These are phyloP conservation scores for Omphalotus guepiniiformis DNA, from an alignment of 768 basidiomycete genomes.

Conservation along the genomic window DNA sequence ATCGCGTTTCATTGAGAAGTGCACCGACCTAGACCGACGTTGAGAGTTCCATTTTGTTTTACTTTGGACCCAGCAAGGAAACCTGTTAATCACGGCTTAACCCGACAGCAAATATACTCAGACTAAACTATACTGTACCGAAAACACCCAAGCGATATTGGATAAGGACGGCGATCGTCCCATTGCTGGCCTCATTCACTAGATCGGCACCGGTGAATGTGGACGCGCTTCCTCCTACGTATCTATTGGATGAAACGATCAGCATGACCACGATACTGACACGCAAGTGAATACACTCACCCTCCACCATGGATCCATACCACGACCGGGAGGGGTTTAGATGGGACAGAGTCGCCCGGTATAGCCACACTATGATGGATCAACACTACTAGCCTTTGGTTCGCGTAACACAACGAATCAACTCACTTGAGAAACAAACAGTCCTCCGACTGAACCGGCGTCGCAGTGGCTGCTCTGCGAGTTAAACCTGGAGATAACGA, in stretches of 20 bases:
- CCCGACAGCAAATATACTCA: neutral
- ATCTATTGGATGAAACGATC: slow-evolving; percentile 24
- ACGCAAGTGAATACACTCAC: neutral
- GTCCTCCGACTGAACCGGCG: slow-evolving; percentile 20
- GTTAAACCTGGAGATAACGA: neutral
- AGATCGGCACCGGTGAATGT: slow-evolving; percentile 30
- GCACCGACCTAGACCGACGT: slow-evolving; percentile 43
- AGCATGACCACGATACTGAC: neutral
- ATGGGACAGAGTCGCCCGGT: slow-evolving; percentile 1
- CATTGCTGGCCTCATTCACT: slow-evolving; percentile 29
- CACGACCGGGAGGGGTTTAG: slow-evolving; percentile 28
- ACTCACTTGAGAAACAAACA: slow-evolving; percentile 28
- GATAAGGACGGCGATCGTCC: slow-evolving; percentile 33
- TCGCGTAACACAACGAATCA: neutral
- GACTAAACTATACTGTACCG: neutral
- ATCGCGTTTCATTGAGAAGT: neutral
- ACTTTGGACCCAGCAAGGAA: slow-evolving; percentile 41
- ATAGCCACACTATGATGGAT: slow-evolving; percentile 8
- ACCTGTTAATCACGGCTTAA: slow-evolving; percentile 18
- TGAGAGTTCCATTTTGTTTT: slow-evolving; percentile 38
- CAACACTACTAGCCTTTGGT: neutral
- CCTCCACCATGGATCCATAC: slow-evolving; percentile 42
- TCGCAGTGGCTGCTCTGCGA: slow-evolving; percentile 4
- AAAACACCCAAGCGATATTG: slow-evolving; percentile 43
- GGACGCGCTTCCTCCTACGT: slow-evolving; percentile 25